Conservation (phyloP, 2,329 filamentous ascomycete genomes). For the Mycosphaerella sp. region DNA sequence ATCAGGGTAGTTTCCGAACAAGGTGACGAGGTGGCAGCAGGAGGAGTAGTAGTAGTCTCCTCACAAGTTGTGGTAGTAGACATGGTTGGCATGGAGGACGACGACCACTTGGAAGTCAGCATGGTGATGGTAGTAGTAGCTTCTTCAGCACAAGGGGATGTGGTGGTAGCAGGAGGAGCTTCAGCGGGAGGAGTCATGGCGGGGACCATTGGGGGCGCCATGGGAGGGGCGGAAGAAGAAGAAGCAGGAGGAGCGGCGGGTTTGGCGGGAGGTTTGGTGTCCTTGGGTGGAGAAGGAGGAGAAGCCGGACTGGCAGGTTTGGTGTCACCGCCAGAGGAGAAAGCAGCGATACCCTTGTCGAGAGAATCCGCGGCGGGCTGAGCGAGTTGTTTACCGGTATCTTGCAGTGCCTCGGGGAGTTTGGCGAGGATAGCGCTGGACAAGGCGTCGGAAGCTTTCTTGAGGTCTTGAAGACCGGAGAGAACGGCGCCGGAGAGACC, state of each 20-base stretch:
- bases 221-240: no score
- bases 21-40: background rate
- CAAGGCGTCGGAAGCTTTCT: background rate
- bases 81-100: no score
- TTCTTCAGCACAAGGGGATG: background rate
- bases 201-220: no score
- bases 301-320: no score
- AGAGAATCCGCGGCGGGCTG: slow-evolving; percentile 11
- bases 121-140: no score
- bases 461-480: slow-evolving; percentile 3
- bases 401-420: slow-evolving; percentile 10
- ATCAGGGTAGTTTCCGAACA: background rate
- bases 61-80: no score
- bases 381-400: slow-evolving; percentile 7
- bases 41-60: background rate
- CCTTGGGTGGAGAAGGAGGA: no score
- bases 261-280: no score
- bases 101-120: no score
- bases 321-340: background rate
- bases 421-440: slow-evolving; percentile 9
- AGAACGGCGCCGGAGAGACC: slow-evolving; percentile 9
- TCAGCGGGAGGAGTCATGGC: no score
- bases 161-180: background rate
- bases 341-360: slow-evolving; percentile 10
- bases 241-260: no score